Conservation (phyloP, 2,329 filamentous ascomycete genomes). For the Tolypocladium inflatum region DNA sequence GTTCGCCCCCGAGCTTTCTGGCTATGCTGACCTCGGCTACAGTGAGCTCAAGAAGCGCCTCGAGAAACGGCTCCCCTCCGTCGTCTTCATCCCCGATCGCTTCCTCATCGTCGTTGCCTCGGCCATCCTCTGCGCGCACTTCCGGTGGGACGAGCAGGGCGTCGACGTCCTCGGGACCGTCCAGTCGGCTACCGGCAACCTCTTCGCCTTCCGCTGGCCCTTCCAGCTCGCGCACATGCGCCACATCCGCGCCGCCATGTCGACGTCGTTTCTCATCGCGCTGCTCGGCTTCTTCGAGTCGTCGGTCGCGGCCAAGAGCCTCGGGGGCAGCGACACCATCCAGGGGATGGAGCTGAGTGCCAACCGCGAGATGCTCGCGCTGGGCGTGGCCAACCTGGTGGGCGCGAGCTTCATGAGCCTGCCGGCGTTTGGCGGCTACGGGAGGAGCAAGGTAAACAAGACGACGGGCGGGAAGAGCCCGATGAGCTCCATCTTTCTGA, state of each 20-base stretch:
- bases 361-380: constrained; percentile 85
- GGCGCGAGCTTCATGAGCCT: constrained; percentile 88
- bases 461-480: constrained; percentile 87
- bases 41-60: constrained; percentile 75
- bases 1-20: neutral
- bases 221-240: constrained; percentile 68
- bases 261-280: constrained; percentile 86
- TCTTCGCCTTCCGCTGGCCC: constrained; percentile 78
- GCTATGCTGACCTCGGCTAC: neutral
- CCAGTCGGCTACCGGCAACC: constrained; percentile 59
- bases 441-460: constrained; percentile 88
- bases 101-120: constrained; percentile 83
- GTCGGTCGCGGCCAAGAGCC: constrained; percentile 86
- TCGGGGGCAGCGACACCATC: constrained; percentile 62
- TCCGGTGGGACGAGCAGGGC: constrained; percentile 71
- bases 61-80: constrained; percentile 66
- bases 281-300: constrained; percentile 98
- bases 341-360: constrained; percentile 76
- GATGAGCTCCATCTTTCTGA: constrained; percentile 85
- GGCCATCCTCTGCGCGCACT: constrained; percentile 65
- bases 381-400: constrained; percentile 84
- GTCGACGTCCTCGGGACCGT: constrained; percentile 78
- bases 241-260: constrained; percentile 77
- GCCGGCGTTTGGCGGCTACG: constrained; percentile 92
- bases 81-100: constrained; percentile 87